These are phyloP conservation scores for Metarhizium album DNA, from an alignment of 2,329 filamentous ascomycete genomes.

Conservation along the genomic window DNA sequence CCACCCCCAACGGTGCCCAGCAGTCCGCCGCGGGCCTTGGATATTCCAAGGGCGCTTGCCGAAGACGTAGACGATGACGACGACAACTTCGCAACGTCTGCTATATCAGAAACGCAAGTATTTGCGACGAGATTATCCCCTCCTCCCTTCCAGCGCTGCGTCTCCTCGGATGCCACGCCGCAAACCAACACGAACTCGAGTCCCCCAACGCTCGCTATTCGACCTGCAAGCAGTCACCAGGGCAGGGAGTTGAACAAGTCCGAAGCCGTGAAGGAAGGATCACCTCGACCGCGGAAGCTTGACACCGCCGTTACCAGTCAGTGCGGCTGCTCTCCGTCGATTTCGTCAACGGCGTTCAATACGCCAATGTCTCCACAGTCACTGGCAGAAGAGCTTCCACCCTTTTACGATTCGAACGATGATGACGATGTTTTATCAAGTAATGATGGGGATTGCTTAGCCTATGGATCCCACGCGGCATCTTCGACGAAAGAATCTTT, in stretches of 20 bases:
- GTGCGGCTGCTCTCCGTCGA: constrained; percentile 15
- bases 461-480: constrained; percentile 13
- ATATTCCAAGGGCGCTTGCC: constrained; percentile 25
- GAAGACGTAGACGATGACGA: constrained; percentile 34
- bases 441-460: constrained; percentile 25
- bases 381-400: constrained; percentile 30
- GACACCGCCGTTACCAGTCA: constrained; percentile 15
- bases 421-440: constrained; percentile 27
- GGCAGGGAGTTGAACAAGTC: constrained; percentile 3
- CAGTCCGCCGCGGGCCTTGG: constrained; percentile 18
- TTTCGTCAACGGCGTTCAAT: constrained; percentile 17
- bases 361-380: constrained; percentile 28
- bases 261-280: constrained; percentile 1
- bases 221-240: constrained; percentile 9
- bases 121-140: constrained; percentile 40
- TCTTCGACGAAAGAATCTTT: constrained; percentile 14
- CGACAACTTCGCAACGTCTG: constrained; percentile 50
- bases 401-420: constrained; percentile 36
- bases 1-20: constrained; percentile 16
- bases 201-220: constrained; percentile 15
- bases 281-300: constrained; percentile 11
- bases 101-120: constrained; percentile 31
- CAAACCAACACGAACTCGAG: constrained; percentile 13
- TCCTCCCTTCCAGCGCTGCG: constrained; percentile 34
- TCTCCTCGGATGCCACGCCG: constrained; percentile 18